Evolutionary conservation across 805 yeast genomes (phyloP), one percentile per base, ranked within the genome.

Genomic region (Metschnikowia kofuensis): DNA sequence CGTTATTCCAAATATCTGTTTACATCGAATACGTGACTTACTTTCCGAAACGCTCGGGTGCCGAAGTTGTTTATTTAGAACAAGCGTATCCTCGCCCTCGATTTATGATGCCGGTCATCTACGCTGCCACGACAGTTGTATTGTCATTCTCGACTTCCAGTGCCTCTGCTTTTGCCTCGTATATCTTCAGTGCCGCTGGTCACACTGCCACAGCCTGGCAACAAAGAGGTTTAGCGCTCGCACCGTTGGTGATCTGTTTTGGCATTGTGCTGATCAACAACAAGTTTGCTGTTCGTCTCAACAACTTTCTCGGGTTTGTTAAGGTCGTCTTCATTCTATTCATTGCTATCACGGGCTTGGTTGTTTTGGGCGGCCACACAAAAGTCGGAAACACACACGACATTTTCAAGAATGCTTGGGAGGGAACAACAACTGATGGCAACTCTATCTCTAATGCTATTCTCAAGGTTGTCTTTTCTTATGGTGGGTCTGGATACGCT

Each of bases 21-120:
- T 72, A 72, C 53, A 65, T 74, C 38, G 78, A 75, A 51, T 75
- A 61, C 53, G 71, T 69, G 30, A 66, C 73, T 5, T 75, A 75
- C 52, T 73, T 63, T 50, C 55, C 56, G 32, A 59, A 60, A 28
- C 60, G 75, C 52, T 60, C 66, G 2, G 75, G 74, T 26, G 74
- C 70, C 30, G 72, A 67, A 51, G 74, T 68, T 11, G 72, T 63
- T 3, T 69, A 65, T 48, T 59, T 70, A 50, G 75, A 70, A 48
- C 74, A 70, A 47, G 67, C 73, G 0, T 70, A 57, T 46, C 69
- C 70, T 11, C 58, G 58, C 28, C 72, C 74, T 6, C 53, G 60
- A 26, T 69, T 59, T 47, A 53, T 69, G 58, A 58, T 70, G 38
- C 69, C 74, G 28, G 68, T 70, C 2, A 58, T 65, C 7, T 70